A percentile compares a stretch with the other conserved stretches of the same genome.
Conservation (phyloP, 768 basidiomycete genomes). For the Lepiota venenata region DNA sequence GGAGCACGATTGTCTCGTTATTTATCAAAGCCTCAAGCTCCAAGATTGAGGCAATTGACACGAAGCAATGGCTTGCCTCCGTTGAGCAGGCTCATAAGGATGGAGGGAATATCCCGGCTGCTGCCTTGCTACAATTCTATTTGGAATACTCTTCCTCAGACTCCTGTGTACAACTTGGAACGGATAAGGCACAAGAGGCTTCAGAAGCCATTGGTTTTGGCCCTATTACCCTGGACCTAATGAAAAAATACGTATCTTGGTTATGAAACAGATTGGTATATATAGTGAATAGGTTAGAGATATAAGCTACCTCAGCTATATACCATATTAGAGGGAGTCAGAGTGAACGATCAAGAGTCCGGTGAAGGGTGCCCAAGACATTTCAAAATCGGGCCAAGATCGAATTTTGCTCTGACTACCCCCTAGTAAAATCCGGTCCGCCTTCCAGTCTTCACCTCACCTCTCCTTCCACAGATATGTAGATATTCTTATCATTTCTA, state of each 20-base stretch:
- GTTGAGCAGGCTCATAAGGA: too few relatives aligned
- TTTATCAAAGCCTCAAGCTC: neutral
- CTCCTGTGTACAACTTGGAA: neutral
- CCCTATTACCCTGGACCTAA: neutral
- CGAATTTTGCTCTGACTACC: too few relatives aligned
- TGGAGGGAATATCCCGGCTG: too few relatives aligned
- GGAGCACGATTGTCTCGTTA: neutral
- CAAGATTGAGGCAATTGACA: neutral
- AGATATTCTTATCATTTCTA: too few relatives aligned
- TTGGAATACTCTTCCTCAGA: neutral
- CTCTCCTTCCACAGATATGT: too few relatives aligned
- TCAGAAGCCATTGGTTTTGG: slow-evolving; percentile 1
- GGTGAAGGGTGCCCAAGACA: too few relatives aligned
- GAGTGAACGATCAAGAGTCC: too few relatives aligned
- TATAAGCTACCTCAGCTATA: too few relatives aligned
- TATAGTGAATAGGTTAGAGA: neutral
- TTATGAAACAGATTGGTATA: neutral
- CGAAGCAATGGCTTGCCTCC: too few relatives aligned
- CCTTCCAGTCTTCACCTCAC: too few relatives aligned
- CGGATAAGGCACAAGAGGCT: neutral
- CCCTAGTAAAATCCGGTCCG: too few relatives aligned
- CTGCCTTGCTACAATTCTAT: neutral
- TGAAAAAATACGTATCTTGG: slow-evolving; percentile 8
- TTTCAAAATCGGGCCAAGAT: too few relatives aligned
- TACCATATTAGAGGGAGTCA: slow-evolving; percentile 4